Evolutionary conservation across 257 asterid genomes (phyloP), one percentile per base, ranked within the genome.

Genomic region (Salvia hispanica): DNA sequence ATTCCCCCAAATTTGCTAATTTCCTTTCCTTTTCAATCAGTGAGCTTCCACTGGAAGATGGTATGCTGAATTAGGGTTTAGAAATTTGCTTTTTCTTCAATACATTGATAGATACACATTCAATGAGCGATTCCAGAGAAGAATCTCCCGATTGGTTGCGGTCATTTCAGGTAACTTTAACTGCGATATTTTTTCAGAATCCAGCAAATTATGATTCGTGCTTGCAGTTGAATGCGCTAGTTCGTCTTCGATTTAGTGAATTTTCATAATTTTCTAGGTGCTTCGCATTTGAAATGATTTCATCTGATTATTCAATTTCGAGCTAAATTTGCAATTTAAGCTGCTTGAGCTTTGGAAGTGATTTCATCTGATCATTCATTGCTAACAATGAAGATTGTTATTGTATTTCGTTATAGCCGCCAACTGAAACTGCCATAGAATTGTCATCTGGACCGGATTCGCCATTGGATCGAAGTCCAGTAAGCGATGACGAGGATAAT

Each of bases 61-160:
- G 50, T 37, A 5, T 25, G 16, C 66, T 67, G 54, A 54, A 47
- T 31, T 71, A 79, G 81, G 83, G 81, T 71, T 78, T 75, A 14
- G 7, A 2, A 51, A 37, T 67, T 58, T 8, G 66, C 39, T 59
- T 56, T 14, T 43, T 45, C 53, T 53, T 59, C 46, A 43, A 64
- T 18, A 33, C 42, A n/a, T 1, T 31, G 31, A 25, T 25, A 50
- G 46, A 36, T 48, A 10, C 62, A 55, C 66, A 65, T 71, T 81
- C 73, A 70, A 82, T 84, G 85, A 60, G 74, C 64, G 72, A 70
- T 58, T 88, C 94, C 15, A 80, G 96, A 74, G 98, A 89, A 82
- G 86, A 86, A 10, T 91, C 98, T 69, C 98, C 95, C 28, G 96
- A 91, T 58, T 91, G 98, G 96, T 71, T 89, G 74, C 95, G 94